phyloP scores from a whole-genome alignment of 306 rosid genomes.

The Ormosia semicastrata region DNA sequence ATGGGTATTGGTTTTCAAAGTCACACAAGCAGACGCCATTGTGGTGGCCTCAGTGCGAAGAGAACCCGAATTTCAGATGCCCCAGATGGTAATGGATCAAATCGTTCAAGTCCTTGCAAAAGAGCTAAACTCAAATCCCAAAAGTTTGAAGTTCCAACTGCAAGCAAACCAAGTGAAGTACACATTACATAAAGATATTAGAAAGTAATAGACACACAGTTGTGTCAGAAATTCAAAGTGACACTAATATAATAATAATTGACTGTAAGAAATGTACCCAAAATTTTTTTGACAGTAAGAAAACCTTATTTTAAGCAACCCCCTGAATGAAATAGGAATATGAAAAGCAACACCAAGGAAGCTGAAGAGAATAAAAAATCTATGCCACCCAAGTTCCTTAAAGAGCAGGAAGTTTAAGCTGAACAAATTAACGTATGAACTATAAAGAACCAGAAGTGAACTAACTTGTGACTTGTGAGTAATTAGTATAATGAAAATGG shows the following conservation, averaged over 20 bases:
- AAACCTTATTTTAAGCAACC: constrained; percentile 13
- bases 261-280: too few relatives aligned
- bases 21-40: constrained; percentile 69
- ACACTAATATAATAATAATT: not conserved
- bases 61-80: not conserved
- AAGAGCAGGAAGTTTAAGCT: constrained; percentile 21
- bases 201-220: not conserved
- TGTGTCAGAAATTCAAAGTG: constrained; percentile 29
- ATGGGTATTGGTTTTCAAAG: constrained; percentile 44
- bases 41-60: constrained; percentile 9
- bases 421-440: not conserved
- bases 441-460: not conserved
- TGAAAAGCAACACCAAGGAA: not conserved
- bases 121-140: constrained; percentile 36
- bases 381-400: constrained; percentile 5
- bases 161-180: constrained; percentile 29
- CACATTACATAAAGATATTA: constrained; percentile 38
- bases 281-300: not conserved
- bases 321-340: not conserved
- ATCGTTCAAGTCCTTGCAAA: constrained; percentile 13
- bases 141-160: constrained; percentile 26
- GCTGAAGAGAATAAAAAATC: constrained; percentile 7
- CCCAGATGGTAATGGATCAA: constrained; percentile 26
- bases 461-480: not conserved
- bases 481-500: not conserved